Evolutionary conservation across 2,329 filamentous ascomycete genomes (phyloP).

Genomic region (Cladobotryum protrusum): DNA sequence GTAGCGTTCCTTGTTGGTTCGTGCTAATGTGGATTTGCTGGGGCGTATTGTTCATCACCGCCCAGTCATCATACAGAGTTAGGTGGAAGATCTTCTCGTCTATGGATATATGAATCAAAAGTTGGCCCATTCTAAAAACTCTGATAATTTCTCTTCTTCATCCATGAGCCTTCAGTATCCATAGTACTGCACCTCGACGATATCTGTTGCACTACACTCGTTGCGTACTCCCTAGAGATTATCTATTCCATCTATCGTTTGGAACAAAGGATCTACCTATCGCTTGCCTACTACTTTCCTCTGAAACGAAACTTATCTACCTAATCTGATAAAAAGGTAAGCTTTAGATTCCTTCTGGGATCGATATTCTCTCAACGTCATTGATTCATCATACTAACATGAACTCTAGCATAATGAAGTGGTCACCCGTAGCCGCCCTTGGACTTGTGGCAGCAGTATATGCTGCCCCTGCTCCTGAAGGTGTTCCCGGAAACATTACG

Average conservation of each 20-base stretch:
- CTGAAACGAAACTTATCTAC: not conserved
- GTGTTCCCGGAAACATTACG: constrained; percentile 40
- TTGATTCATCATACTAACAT: not conserved
- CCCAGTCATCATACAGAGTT: too few species aligned
- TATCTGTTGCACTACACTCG: constrained; percentile 2
- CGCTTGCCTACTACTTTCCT: not conserved
- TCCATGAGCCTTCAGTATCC: too few species aligned
- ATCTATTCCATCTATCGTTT: constrained; percentile 29
- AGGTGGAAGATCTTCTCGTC: too few species aligned
- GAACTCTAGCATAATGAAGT: constrained; percentile 27
- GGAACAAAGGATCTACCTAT: constrained; percentile 6
- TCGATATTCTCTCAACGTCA: not conserved
- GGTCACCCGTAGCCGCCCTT: constrained; percentile 21
- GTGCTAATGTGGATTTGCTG: too few species aligned
- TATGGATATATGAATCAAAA: constrained; percentile 2
- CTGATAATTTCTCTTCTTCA: not conserved
- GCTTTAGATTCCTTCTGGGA: not conserved
- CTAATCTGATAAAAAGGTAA: not conserved
- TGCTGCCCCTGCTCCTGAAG: constrained; percentile 19
- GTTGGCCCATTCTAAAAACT: too few species aligned
- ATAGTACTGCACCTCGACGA: not conserved
- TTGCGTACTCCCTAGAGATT: constrained; percentile 17
- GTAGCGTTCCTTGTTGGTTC: too few species aligned
- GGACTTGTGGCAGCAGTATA: constrained; percentile 38
- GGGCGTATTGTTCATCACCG: too few species aligned